Percentiles rank a stretch among this genome's conserved stretches.
phyloP scores from a whole-genome alignment of 2,329 filamentous ascomycete genomes.

The Nemania serpens region DNA sequence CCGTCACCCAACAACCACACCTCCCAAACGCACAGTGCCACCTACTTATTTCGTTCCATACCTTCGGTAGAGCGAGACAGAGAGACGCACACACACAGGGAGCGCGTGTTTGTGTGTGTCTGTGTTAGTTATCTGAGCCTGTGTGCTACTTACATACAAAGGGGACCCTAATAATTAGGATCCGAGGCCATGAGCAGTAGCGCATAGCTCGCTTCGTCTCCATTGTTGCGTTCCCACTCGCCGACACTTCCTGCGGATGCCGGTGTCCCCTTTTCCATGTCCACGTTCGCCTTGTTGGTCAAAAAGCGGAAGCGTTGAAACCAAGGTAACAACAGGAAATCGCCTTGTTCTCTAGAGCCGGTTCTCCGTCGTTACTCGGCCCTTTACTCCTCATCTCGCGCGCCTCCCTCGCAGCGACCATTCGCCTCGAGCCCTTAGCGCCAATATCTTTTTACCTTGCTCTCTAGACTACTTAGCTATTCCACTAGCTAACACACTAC shows the following conservation, averaged over 20 bases:
- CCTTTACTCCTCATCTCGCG: constrained; percentile 38
- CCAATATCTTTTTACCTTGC: constrained; percentile 8
- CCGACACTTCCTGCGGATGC: constrained; percentile 24
- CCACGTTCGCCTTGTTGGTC: constrained; percentile 15
- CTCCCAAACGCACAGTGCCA: too few species aligned
- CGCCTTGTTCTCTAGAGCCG: constrained; percentile 17
- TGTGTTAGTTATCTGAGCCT: too few species aligned
- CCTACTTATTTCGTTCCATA: too few species aligned
- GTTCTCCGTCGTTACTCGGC: constrained; percentile 34
- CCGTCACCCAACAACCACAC: too few species aligned
- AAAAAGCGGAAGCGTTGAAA: constrained; percentile 6
- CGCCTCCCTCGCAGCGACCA: constrained; percentile 26
- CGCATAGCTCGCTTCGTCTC: constrained; percentile 25
- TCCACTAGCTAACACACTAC: constrained; percentile 7
- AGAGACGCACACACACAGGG: too few species aligned
- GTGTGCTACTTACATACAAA: too few species aligned
- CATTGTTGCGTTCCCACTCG: constrained; percentile 21
- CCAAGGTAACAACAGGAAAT: constrained; percentile 21
- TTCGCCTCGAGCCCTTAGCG: constrained; percentile 25
- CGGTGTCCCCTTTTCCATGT: constrained; percentile 21
- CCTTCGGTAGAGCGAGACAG: too few species aligned
- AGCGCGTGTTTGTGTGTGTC: too few species aligned
- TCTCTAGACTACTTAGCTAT: constrained; percentile 8
- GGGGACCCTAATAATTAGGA: too few species aligned
- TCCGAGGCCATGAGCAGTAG: constrained; percentile 15